Evolutionary conservation across 176 grass and related monocot species (phyloP), one percentile per base, ranked within the genome.

Genomic region (Phyllostachys edulis): DNA sequence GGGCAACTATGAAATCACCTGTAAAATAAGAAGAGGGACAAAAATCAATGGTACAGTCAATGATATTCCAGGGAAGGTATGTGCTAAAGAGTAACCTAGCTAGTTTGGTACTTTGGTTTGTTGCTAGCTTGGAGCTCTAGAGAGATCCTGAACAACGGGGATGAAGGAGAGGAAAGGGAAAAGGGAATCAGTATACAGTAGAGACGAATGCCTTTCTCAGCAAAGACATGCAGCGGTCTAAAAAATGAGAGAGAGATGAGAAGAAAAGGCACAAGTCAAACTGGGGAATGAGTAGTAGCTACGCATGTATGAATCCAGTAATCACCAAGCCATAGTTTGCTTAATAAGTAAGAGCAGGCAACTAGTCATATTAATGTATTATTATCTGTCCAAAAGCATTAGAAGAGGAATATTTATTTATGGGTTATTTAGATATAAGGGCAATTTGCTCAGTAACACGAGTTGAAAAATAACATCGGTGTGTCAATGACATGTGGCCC

Each of bases 1-100:
- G 1, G 9, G 4, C 40, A 69, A 78, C 51, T 63, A 79, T 54
- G 36, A 41, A 16, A 80, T 52, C 14, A 84, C 52, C 85, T 90
- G 80, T 6, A 75, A 59, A 84, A 79, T 49, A 64, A 20, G 37
- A 55, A 20, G 18, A 69, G 12, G 51, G 7, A 55, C 51, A 1
- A 63, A 10, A 68, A 34, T 69, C 63, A 90, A 69, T 11, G 5
- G 0, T 8, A 42, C 6, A 9, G 0, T 4, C 60, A 67, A 79
- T 24, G 18, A 5, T 84, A 65, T 15, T 40, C 24, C 16, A 84
- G 41, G 18, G 8, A 44, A 68, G 47, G 2, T 42, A 50, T 67
- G 66, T 51, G 5, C 26, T 4, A 61, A 61, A 71, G 5, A 39
- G 42, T 52, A 76, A 76, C 0, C 29, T 72, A 39, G 15, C 0